phyloP scores from a whole-genome alignment of 176 grass and related monocot genomes.

The Triticum aestivum region DNA sequence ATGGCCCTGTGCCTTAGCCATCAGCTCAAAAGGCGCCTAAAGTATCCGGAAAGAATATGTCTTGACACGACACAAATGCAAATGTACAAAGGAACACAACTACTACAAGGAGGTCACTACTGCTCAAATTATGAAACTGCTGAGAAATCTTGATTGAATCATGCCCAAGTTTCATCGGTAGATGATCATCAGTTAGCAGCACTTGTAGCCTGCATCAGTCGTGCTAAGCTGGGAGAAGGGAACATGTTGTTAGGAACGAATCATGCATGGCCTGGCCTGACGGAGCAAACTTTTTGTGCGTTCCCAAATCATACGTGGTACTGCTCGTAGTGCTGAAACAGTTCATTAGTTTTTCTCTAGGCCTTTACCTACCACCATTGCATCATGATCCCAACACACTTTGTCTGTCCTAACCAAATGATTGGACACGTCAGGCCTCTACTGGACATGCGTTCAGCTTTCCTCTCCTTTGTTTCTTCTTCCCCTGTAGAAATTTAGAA shows the following conservation, averaged over 20 bases:
- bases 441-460: conserved; percentile 19
- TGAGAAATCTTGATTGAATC: neutral
- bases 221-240: neutral
- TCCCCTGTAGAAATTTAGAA: neutral
- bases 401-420: conserved; percentile 34
- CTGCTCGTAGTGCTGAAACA: neutral
- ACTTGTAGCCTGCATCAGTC: neutral
- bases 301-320: neutral
- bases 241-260: neutral
- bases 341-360: neutral
- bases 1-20: conserved; percentile 30
- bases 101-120: neutral
- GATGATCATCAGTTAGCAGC: neutral
- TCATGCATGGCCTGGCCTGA: neutral
- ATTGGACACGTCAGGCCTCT: conserved; percentile 14
- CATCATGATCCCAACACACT: conserved; percentile 11
- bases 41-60: neutral
- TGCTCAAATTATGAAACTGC: neutral
- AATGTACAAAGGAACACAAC: neutral
- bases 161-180: neutral
- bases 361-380: conserved; percentile 36
- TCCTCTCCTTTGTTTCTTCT: neutral
- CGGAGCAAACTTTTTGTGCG: neutral
- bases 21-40: conserved; percentile 21
- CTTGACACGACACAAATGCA: conserved; percentile 23